Evolutionary conservation across 2,329 filamentous ascomycete species (phyloP).

Genomic region (Byssothecium circinans): DNA sequence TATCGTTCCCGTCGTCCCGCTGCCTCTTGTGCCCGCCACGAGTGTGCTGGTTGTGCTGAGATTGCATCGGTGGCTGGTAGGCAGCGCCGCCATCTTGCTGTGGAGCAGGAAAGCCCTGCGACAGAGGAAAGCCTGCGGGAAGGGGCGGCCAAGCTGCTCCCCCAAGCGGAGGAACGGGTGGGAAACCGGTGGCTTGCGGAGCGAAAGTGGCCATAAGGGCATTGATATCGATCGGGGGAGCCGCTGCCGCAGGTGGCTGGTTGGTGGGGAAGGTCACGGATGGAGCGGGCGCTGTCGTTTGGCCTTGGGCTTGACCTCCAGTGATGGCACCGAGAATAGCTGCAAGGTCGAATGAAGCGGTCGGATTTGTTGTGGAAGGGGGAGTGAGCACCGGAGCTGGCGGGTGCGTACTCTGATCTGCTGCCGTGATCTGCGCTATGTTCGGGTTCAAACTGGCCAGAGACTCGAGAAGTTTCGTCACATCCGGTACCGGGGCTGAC

Average conservation of each 20-base stretch:
- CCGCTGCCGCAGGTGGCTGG: constrained; percentile 15
- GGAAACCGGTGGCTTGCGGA: constrained; percentile 8
- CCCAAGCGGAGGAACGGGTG: constrained; percentile 2
- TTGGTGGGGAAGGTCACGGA: background rate
- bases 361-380: constrained; percentile 16
- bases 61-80: constrained; percentile 13
- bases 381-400: background rate
- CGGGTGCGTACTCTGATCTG: constrained; percentile 6
- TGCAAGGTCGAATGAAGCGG: constrained; percentile 24
- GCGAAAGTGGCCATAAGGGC: constrained; percentile 28
- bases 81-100: constrained; percentile 13
- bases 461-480: constrained; percentile 17
- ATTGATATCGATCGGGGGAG: constrained; percentile 22
- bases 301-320: constrained; percentile 18
- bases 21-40: constrained; percentile 41
- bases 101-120: constrained; percentile 19
- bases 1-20: constrained; percentile 32
- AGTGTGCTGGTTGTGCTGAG: constrained; percentile 28
- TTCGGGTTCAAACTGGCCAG: constrained; percentile 31
- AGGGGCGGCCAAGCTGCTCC: constrained; percentile 17
- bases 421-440: constrained; percentile 26
- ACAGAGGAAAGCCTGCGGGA: constrained; percentile 23
- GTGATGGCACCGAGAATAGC: constrained; percentile 32
- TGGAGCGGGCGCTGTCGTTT: constrained; percentile 11
- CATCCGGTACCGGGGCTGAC: constrained; percentile 4